Conservation (phyloP, 2,329 filamentous ascomycete genomes). For the Chrysoporthe puriensis region DNA sequence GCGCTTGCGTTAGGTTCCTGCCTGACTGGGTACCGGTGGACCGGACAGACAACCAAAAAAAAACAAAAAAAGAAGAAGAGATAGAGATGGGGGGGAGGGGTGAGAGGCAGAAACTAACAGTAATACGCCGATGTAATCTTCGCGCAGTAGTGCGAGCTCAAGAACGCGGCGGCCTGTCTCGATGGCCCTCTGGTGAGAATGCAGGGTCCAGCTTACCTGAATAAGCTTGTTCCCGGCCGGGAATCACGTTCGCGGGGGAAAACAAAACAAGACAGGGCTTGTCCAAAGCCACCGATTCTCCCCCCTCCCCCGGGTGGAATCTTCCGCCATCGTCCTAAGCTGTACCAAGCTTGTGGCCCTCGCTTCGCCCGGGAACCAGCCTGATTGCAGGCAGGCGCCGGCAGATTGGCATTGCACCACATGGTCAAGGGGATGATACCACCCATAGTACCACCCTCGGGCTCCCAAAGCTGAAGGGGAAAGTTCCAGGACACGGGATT, state of each 20-base stretch:
- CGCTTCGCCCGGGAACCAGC: neutral
- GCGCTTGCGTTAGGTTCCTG: neutral
- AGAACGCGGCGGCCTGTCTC: neutral
- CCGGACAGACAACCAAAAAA: neutral
- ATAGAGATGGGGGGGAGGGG: neutral
- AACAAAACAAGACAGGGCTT: neutral
- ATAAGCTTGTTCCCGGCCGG: constrained; percentile 4
- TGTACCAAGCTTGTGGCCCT: neutral
- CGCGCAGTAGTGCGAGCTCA: constrained; percentile 6
- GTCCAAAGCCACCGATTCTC: neutral
- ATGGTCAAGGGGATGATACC: neutral
- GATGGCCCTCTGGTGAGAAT: neutral
- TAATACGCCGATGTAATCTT: constrained; percentile 1
- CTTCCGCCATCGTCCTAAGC: neutral
- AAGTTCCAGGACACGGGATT: neutral
- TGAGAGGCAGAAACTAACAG: neutral
- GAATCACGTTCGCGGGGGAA: neutral
- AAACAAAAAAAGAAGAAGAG: neutral
- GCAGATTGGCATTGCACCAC: neutral
- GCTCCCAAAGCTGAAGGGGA: neutral
- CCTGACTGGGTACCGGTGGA: neutral
- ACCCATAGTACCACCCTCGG: neutral
- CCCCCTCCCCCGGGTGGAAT: neutral
- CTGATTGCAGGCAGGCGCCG: neutral
- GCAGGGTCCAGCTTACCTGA: constrained; percentile 6